phyloP scores from a whole-genome alignment of 139 green algal genomes.

The Picochlorum sp. region DNA sequence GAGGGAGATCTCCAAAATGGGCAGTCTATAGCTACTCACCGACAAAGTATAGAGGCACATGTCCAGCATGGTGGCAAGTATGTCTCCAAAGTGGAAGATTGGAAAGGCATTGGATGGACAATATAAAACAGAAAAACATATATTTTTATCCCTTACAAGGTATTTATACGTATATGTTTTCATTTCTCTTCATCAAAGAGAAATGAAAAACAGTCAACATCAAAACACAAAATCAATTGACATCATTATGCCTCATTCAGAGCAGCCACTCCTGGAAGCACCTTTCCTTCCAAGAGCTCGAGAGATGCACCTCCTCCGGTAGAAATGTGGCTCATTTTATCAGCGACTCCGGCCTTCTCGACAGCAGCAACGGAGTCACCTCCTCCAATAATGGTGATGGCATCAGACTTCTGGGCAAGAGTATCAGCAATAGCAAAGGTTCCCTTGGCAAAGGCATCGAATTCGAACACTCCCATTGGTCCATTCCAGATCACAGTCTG shows the following conservation, averaged over 20 bases:
- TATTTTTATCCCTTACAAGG: no score
- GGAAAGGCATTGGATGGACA: no score
- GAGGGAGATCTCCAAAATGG: no score
- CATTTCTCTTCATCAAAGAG: no score
- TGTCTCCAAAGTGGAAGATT: no score
- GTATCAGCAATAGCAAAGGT: slow-evolving; percentile 85
- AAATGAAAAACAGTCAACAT: no score
- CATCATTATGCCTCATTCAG: slow-evolving; percentile 67
- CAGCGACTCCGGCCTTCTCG: slow-evolving; percentile 85
- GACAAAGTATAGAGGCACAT: no score
- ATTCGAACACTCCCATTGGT: slow-evolving; percentile 92
- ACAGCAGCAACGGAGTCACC: slow-evolving; percentile 96
- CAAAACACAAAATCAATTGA: no score
- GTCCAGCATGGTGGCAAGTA: no score
- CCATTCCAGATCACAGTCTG: slow-evolving; percentile 99
- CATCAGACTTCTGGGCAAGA: slow-evolving; percentile 68
- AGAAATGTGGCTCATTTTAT: slow-evolving; percentile 84
- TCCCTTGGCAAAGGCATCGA: slow-evolving; percentile 84
- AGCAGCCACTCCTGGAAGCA: slow-evolving; percentile 90
- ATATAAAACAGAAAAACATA: no score
- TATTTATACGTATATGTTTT: no score
- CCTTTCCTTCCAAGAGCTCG: slow-evolving; percentile 98
- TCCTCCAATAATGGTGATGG: slow-evolving; percentile 81
- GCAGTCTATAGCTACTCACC: no score
- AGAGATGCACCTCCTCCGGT: slow-evolving; percentile 94